These are phyloP conservation scores for Pythium biforme DNA, from an alignment of 352 stramenopile species.

Conservation along the genomic window DNA sequence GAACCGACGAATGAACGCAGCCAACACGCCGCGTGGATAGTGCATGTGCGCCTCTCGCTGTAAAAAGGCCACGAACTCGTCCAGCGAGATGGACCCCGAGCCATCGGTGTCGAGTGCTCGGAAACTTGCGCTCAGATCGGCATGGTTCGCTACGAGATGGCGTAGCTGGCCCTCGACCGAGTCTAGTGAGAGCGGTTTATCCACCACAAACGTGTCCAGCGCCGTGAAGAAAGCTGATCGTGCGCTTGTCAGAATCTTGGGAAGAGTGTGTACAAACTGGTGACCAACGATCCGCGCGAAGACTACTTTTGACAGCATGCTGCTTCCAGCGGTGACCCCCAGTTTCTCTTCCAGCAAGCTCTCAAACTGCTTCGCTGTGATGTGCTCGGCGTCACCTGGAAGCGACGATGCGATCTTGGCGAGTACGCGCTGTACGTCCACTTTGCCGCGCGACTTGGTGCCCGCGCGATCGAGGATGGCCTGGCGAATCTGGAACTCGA, in stretches of 20 bases:
- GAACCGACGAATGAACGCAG: conserved; percentile 46
- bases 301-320: conserved; percentile 29
- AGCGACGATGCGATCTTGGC: conserved; percentile 25
- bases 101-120: conserved; percentile 33
- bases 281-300: conserved; percentile 32
- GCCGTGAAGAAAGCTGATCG: conserved; percentile 23
- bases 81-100: conserved; percentile 32
- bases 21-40: conserved; percentile 32
- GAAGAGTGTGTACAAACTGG: conserved; percentile 26
- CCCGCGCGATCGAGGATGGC: conserved; percentile 24
- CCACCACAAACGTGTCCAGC: conserved; percentile 35
- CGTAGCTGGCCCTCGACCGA: conserved; percentile 46
- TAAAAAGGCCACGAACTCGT: conserved; percentile 37
- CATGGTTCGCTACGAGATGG: conserved; percentile 27
- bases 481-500: conserved; percentile 47
- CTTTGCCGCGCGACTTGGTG: conserved; percentile 25
- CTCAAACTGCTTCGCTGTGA: conserved; percentile 32
- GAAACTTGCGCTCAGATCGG: conserved; percentile 33
- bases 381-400: background rate
- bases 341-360: conserved; percentile 39
- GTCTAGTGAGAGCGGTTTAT: conserved; percentile 33
- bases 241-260: background rate
- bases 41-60: conserved; percentile 30
- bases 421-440: conserved; percentile 34
- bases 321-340: conserved; percentile 20